Evolutionary conservation across 352 stramenopile species (phyloP), one percentile per base, ranked within the genome.

Genomic region (Phytopythium boreale): DNA sequence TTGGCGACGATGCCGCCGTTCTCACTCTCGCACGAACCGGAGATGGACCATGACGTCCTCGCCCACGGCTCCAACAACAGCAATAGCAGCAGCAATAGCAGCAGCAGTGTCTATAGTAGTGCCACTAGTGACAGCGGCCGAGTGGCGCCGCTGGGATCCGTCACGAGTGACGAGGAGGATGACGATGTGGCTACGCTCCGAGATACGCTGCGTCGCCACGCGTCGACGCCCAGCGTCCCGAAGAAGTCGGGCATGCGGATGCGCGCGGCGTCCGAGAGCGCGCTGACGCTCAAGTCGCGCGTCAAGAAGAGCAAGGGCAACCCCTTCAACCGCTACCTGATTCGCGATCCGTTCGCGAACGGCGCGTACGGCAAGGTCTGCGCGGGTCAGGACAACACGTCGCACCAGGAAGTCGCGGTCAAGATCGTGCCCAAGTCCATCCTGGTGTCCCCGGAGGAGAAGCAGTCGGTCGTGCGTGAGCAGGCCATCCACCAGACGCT

Each of bases 361-460:
- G 82, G 82, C 19, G 79, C 81, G 7, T 92, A 92, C 62, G 82
- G 82, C 20, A 82, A 87, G 43, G 77, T 88, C 8, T 88, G 81
- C 57, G 69, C 73, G 2, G 82, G 75, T 6, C 76, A 92, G 56
- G 71, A 73, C 22, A 67, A 81, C 20, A 56, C 71, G 26, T 89
- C 80, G 4, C 77, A 85, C 12, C 69, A 86, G 36, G 71, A 83
- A 61, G 72, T 92, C 19, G 82, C 82, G 9, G 77, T 92, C 56
- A 92, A 92, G 73, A 89, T 92, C 62, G 79, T 92, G 39, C 82
- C 82, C 41, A 92, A 92, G 69, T 79, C 79, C 69, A 77, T 92
- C 56, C 64, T 92, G 10, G 79, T 85, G 49, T 88, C 82, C 1
- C 59, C 70, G 1, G 82, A 92, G 44, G 82, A 92, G 62, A 89